Base-by-base conservation (phyloP, 371 early-diverging fungal genomes). In the Lichtheimia ornata region DNA sequence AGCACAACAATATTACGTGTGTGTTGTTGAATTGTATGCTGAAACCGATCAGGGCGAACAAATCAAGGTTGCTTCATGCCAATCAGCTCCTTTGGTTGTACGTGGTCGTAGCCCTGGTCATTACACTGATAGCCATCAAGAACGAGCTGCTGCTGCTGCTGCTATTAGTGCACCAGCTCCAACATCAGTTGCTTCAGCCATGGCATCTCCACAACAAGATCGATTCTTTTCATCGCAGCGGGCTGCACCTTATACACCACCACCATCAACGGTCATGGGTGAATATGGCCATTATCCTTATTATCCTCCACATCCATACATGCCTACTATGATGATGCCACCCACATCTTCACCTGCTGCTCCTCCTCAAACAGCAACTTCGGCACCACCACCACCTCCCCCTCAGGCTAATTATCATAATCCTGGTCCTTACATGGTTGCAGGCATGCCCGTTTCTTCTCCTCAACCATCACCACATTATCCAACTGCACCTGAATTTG, bases 51-150 rank as follows among this genome's bases (percentile, higher is more conserved):
- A 69, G 12, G 85, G 84, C 51, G 66, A 69, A 20, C 64, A 67
- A 40, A 56, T 85, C 28, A 65, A 78, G 44, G 82, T 96, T 6
- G 95, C 94, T 0, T 78, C 76, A 5, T 79, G 84, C 13, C 84
- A 88, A 66, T 93, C 94, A 5, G 88, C 89, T 14, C 90, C 90
- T 12, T 73, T 97, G n/a, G 94, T 96, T 9, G 97, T 97, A 3
- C 88, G 97, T 59, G 97, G 97, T 27, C 88, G 97, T 28, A 90
- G 94, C 43, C 97, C 97, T 1, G 95, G 96, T n/a, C 94, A 95
- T 64, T 96, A 96, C 59, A 82, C 86, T n/a, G 90, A 90, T 56
- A 78, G 67, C 12, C 78, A 54, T 14, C 41, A 54, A 22, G 41
- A 41, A 18, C 15, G 41, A 18, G 28, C 53, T 24, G 53, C 53